These are phyloP conservation scores for Cornus florida DNA, from an alignment of 148 eudicot species.

Conservation along the genomic window DNA sequence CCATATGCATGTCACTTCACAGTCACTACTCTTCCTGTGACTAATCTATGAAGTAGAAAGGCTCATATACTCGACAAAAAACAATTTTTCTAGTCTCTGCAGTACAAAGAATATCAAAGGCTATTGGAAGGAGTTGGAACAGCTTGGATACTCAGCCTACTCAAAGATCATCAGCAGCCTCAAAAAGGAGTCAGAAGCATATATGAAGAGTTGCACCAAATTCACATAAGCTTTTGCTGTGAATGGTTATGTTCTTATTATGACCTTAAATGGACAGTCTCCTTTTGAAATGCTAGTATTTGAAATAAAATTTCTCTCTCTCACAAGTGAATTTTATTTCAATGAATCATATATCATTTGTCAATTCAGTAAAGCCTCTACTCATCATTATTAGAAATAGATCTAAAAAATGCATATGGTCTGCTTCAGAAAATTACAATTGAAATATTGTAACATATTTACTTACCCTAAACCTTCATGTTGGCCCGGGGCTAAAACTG, in stretches of 20 bases:
- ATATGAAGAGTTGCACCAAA: not conserved
- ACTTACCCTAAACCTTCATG: slow-evolving; percentile 91
- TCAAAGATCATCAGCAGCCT: not conserved
- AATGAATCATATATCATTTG: not conserved
- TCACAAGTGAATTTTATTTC: not conserved
- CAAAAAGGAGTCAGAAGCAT: not conserved
- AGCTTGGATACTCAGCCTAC: not conserved
- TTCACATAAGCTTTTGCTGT: not conserved
- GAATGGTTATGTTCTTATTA: not conserved
- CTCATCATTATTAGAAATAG: not conserved
- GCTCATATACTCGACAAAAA: not conserved
- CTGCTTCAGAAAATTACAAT: not conserved
- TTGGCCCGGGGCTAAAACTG: slow-evolving; percentile 93
- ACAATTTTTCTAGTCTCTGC: not conserved
- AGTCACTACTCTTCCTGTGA: not conserved
- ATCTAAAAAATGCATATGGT: not conserved
- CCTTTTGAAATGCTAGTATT: not conserved
- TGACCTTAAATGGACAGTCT: not conserved
- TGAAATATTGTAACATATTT: not conserved
- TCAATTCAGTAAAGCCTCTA: not conserved
- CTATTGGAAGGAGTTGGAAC: not conserved
- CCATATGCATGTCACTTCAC: not conserved
- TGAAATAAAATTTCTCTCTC: not conserved
- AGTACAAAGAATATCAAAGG: not conserved
- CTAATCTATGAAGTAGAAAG: not conserved